Evolutionary conservation across 1,139 yeast genomes (phyloP), one percentile per base, ranked within the genome.

Genomic region (Diutina ranongensis): DNA sequence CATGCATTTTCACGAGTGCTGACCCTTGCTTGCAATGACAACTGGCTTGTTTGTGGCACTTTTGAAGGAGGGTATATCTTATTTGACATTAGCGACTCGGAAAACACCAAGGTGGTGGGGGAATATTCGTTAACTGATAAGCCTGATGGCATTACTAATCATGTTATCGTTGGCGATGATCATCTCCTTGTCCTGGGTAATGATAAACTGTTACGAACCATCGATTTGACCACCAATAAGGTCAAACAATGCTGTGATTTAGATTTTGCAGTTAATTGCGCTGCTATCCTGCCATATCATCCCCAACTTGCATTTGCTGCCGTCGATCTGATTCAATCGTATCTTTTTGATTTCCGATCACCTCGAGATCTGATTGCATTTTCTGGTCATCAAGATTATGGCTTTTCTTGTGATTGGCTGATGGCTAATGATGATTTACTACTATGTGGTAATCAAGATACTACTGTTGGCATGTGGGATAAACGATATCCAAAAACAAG

Each of bases 341-440:
- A 61, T 48, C 63, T 78, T 3, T 45, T 73, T 2, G 85, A 79
- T 55, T 59, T 64, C 15, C 55, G 80, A 4, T 18, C 36, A 15
- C 20, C 20, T 12, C 19, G 8, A 2, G 35, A 21, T n/a, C 8
- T 22, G 5, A 3, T 35, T 4, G n/a, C 36, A 10, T 57, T 71
- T 34, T 48, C 48, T 19, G 81, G 80, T 2, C 84, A 78, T 55
- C 57, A 60, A 44, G 84, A 78, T 54, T 77, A 58, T 54, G 75
- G 80, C 3, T 79, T 78, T 53, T 68, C 80, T 44, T 78, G 83
- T 55, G 83, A 78, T 50, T 79, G 84, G 84, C 64, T 68, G 4
- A 62, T 65, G 1, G 48, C 50, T 2, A 62, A 71, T 50, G 75
- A 71, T 25, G 60, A 71, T 45, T 52, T 65, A 4, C 51, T 78